A percentile compares a stretch with the other conserved stretches of the same genome.
phyloP scores from a whole-genome alignment of 805 yeast genomes.

The Grigorovia humatica region DNA sequence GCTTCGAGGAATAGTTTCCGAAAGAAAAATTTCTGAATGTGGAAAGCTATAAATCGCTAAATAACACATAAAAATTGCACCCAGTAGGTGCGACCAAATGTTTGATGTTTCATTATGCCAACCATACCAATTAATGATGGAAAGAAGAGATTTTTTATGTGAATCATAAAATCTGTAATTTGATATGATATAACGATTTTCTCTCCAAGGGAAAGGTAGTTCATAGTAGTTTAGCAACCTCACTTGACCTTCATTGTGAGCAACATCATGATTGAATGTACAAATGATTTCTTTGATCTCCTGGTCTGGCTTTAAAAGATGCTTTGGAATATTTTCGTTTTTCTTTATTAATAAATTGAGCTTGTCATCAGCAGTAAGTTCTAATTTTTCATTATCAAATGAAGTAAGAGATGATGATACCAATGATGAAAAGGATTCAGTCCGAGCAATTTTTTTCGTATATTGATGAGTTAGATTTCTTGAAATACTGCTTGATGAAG shows the following conservation, averaged over 20 bases:
- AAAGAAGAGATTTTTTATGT: conserved; percentile 47
- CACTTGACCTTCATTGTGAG: conserved; percentile 32
- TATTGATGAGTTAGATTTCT: not conserved
- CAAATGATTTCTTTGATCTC: conserved; percentile 18
- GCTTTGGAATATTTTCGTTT: conserved; percentile 2
- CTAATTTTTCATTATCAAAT: not conserved
- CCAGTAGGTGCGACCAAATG: conserved; percentile 85
- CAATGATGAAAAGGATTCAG: conserved; percentile 4
- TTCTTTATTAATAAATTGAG: not conserved
- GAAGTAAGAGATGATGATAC: not conserved
- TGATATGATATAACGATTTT: conserved; percentile 69
- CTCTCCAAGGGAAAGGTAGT: conserved; percentile 87
- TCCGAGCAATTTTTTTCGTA: not conserved
- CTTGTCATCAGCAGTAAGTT: not conserved
- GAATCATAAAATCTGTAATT: conserved; percentile 78
- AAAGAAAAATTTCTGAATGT: conserved; percentile 37
- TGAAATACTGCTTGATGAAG: not conserved
- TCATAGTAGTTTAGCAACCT: conserved; percentile 70
- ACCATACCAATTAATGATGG: conserved; percentile 40
- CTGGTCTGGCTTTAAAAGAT: conserved; percentile 1
- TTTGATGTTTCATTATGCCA: conserved; percentile 84
- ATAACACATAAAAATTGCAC: conserved; percentile 49
- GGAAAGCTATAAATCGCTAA: conserved; percentile 58
- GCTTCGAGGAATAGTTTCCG: conserved; percentile 33
- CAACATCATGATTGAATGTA: conserved; percentile 39